phyloP scores from a whole-genome alignment of 2,329 filamentous ascomycete species.

The Pyrenophora teres region DNA sequence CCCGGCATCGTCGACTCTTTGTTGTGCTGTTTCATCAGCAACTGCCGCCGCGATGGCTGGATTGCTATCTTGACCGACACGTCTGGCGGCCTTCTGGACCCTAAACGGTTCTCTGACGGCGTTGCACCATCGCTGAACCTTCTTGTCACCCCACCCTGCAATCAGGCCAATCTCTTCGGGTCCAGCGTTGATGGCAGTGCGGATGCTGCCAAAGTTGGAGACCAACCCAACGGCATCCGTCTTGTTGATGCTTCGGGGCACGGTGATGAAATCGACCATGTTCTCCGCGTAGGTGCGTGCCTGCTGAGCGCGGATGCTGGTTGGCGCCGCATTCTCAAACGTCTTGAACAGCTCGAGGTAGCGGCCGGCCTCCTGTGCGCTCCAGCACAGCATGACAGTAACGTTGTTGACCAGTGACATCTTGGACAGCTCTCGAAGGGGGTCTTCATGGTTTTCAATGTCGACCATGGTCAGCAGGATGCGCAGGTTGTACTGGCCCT shows the following conservation, averaged over 20 bases:
- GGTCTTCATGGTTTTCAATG: conserved; percentile 91
- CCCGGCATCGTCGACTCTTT: conserved; percentile 38
- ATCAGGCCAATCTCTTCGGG: conserved; percentile 83
- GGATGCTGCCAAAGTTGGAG: conserved; percentile 87
- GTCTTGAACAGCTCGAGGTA: conserved; percentile 96
- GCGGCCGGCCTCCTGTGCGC: conserved; percentile 85
- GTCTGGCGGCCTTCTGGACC: conserved; percentile 70
- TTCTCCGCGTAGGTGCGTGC: conserved; percentile 82
- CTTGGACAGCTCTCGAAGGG: conserved; percentile 86
- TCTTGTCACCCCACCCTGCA: conserved; percentile 94
- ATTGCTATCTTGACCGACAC: conserved; percentile 47
- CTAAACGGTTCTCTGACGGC: conserved; percentile 86
- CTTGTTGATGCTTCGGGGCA: conserved; percentile 89
- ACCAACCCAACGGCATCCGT: conserved; percentile 90
- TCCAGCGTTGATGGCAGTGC: conserved; percentile 83
- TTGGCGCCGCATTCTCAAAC: conserved; percentile 82
- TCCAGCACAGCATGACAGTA: conserved; percentile 93
- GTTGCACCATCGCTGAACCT: conserved; percentile 82
- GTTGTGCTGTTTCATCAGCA: conserved; percentile 28
- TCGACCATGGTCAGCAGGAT: conserved; percentile 91
- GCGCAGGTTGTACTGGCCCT: conserved; percentile 83
- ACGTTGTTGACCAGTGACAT: conserved; percentile 91
- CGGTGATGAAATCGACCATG: conserved; percentile 89
- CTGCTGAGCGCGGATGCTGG: conserved; percentile 84
- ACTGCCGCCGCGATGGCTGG: conserved; percentile 24